phyloP scores from a whole-genome alignment of 768 basidiomycete genomes.

The Auricularia auricula-judae region DNA sequence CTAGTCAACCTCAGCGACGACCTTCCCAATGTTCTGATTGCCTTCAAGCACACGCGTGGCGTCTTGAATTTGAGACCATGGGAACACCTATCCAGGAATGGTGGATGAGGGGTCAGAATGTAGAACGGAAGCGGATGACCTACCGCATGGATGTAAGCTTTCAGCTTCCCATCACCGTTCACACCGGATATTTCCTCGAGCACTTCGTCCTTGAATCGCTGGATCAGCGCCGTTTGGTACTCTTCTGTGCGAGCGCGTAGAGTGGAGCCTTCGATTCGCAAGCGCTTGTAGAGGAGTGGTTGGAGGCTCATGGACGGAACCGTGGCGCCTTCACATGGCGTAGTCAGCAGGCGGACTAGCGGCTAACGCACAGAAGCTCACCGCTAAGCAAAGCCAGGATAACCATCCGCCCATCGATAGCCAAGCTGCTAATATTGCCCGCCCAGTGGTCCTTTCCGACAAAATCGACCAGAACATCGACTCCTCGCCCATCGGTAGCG shows the following conservation, averaged over 20 bases:
- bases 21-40: constrained; percentile 46
- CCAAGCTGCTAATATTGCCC: constrained; percentile 17
- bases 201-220: constrained; percentile 44
- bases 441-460: constrained; percentile 17
- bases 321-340: constrained; percentile 33
- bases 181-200: constrained; percentile 48
- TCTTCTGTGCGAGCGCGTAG: constrained; percentile 60
- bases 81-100: constrained; percentile 45
- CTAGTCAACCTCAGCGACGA: constrained; percentile 20
- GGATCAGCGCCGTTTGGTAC: constrained; percentile 69
- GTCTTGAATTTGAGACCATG: constrained; percentile 66
- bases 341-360: too few species aligned
- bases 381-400: constrained; percentile 13
- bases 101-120: not conserved
- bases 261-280: constrained; percentile 83
- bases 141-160: constrained; percentile 72
- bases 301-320: constrained; percentile 44
- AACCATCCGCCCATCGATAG: constrained; percentile 18
- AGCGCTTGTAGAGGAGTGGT: constrained; percentile 71
- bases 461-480: constrained; percentile 25
- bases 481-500: constrained; percentile 15
- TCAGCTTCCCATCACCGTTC: constrained; percentile 48
- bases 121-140: constrained; percentile 11
- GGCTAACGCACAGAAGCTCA: constrained; percentile 5
- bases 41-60: constrained; percentile 81